A percentile compares a stretch with the other conserved stretches of the same genome.
Evolutionary conservation across 2,329 filamentous ascomycete species (phyloP).

Genomic region (Alternaria gaisen): DNA sequence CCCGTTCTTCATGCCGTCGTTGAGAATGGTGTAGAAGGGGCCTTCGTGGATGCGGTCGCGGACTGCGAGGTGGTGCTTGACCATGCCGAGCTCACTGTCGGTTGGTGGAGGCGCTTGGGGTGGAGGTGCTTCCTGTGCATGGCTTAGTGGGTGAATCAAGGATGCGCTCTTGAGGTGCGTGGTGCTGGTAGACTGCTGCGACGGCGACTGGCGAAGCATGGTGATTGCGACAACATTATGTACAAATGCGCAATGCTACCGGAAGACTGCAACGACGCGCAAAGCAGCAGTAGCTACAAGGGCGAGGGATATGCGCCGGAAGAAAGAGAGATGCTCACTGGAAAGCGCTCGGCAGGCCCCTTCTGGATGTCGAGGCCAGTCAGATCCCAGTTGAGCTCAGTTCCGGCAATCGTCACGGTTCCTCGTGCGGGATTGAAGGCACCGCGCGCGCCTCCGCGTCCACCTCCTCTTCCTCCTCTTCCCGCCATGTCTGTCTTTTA

Average conservation of each 20-base stretch:
- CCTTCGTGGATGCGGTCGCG: conserved; percentile 67
- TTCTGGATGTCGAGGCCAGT: conserved; percentile 52
- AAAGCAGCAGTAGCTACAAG: background rate
- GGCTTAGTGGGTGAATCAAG: conserved; percentile 29
- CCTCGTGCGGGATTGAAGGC: conserved; percentile 41
- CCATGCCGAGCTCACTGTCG: conserved; percentile 56
- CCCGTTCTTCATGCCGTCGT: conserved; percentile 56
- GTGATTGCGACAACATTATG: conserved; percentile 19
- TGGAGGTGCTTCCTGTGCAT: conserved; percentile 42
- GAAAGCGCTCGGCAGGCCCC: conserved; percentile 53
- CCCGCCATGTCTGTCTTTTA: conserved; percentile 23
- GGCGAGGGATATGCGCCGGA: conserved; percentile 1
- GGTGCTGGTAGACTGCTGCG: conserved; percentile 5
- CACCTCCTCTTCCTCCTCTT: conserved; percentile 47
- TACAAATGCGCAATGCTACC: conserved; percentile 10
- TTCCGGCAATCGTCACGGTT: conserved; percentile 53
- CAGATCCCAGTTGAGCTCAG: conserved; percentile 54
- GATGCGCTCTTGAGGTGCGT: conserved; percentile 1
- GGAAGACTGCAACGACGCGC: conserved; percentile 4
- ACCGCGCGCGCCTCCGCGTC: conserved; percentile 40
- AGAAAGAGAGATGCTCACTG: conserved; percentile 39
- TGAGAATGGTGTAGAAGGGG: conserved; percentile 66
- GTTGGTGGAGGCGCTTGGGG: conserved; percentile 53
- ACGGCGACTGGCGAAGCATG: conserved; percentile 6
- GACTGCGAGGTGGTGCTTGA: conserved; percentile 61